Evolutionary conservation across 2,329 filamentous ascomycete species (phyloP).

Genomic region (Trichocomaceae sp.): DNA sequence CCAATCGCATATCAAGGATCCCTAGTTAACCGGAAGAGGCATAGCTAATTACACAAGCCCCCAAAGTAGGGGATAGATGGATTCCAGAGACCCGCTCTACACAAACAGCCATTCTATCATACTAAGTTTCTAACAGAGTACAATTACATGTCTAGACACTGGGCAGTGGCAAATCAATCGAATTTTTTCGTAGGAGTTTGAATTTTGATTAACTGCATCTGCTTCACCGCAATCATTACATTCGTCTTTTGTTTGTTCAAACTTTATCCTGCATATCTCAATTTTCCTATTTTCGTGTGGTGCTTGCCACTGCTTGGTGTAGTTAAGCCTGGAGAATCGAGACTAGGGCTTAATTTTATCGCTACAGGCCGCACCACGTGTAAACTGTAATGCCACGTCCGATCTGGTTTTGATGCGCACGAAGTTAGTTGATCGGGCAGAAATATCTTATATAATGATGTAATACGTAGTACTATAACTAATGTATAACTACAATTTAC

Average conservation of each 20-base stretch:
- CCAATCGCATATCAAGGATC: too few relatives aligned
- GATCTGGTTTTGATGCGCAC: not conserved
- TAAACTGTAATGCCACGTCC: not conserved
- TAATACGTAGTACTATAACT: too few relatives aligned
- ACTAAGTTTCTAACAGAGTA: too few relatives aligned
- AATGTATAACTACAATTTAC: too few relatives aligned
- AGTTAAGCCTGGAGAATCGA: too few relatives aligned
- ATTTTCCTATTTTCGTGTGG: not conserved
- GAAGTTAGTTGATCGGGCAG: not conserved
- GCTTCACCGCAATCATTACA: not conserved
- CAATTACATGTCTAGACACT: not conserved
- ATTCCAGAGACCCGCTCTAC: not conserved
- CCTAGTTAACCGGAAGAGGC: too few relatives aligned
- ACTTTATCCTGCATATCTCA: not conserved
- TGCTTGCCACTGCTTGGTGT: not conserved
- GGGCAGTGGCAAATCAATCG: not conserved
- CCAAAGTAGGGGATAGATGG: too few relatives aligned
- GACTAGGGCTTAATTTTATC: not conserved
- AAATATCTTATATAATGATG: not conserved
- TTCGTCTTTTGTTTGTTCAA: not conserved
- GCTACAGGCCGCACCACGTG: constrained; percentile 2
- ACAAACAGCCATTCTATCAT: not conserved
- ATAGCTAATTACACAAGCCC: too few relatives aligned
- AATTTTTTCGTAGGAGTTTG: not conserved
- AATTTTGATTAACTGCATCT: not conserved